phyloP scores from a whole-genome alignment of 202 grass and related monocot genomes.

The Musa balbisiana region DNA sequence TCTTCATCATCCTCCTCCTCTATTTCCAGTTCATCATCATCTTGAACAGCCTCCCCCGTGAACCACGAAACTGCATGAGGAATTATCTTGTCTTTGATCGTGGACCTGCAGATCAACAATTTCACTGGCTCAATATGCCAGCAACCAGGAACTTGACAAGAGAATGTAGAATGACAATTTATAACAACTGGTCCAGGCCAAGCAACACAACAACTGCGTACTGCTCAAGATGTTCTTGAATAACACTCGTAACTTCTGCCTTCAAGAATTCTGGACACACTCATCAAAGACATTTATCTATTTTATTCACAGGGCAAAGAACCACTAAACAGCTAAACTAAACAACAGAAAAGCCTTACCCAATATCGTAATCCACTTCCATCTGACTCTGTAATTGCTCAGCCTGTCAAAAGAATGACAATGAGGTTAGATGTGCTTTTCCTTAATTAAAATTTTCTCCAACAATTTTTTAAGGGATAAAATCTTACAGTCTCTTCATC shows the following conservation, averaged over 20 bases:
- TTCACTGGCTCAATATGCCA: neutral
- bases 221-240: no score
- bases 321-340: neutral
- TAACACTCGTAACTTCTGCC: no score
- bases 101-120: neutral
- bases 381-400: constrained; percentile 90
- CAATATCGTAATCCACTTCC: constrained; percentile 90
- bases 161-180: neutral
- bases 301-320: neutral
- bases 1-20: neutral
- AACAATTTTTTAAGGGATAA: neutral
- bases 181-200: no score
- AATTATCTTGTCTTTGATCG: constrained; percentile 9
- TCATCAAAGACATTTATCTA: neutral
- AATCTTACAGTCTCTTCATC: constrained; percentile 14
- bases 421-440: neutral
- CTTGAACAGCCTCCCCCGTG: constrained; percentile 1
- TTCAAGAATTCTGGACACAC: no score
- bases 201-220: no score
- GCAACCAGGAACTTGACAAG: neutral
- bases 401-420: constrained; percentile 37
- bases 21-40: neutral
- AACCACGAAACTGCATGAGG: constrained; percentile 4
- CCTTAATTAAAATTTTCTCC: neutral
- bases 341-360: constrained; percentile 30